Evolutionary conservation across 2,329 filamentous ascomycete species (phyloP), one percentile per base, ranked within the genome.

Genomic region (Zalaria sp.): DNA sequence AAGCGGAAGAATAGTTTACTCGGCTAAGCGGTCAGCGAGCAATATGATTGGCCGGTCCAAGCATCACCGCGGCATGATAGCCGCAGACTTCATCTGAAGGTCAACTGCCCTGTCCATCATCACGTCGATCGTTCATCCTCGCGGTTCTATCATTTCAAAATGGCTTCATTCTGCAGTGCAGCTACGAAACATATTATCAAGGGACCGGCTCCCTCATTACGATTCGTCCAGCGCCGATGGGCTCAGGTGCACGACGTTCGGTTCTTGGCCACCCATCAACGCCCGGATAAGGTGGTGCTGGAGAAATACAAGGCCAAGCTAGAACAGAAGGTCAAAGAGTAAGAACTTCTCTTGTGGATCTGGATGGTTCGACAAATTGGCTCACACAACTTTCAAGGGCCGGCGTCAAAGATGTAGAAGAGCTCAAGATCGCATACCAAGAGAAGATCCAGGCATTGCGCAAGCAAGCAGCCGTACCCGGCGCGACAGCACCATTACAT

Each of bases 301-400:
- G 86, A 93, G 49, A 93, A 84, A 62, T 98, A 98, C 68, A 77
- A 76, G 52, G 74, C 81, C 43, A 94, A 94, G 67, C 79, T 98
- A 47, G 74, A 83, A 50, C 67, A 73, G 49, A 95, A 93, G 64
- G 89, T 86, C 7, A 77, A 77, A 57, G 65, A 81, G 64, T 77
- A 57, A 55, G 67, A 58, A 6, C n/a, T 3, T 7, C 25, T 38
- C 10, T 28, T 18, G n/a, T 32, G 29, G 7, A n/a, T 32, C 29
- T 32, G 29, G n/a, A 32, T 7, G 7, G n/a, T 32, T 7, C 29
- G n/a, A 32, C 29, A 7, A 32, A 32, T n/a, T n/a, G 29, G 7
- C 29, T 32, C 45, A 46, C 8, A 45, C 32, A 11, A 27, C 27
- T 25, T 9, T 29, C 5, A 41, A 66, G 61, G 43, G 72, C 83